Percentiles rank a stretch among this genome's conserved stretches.
These are phyloP conservation scores for Trichophyton benhamiae DNA, from an alignment of 2,329 filamentous ascomycete genomes.

Conservation along the genomic window DNA sequence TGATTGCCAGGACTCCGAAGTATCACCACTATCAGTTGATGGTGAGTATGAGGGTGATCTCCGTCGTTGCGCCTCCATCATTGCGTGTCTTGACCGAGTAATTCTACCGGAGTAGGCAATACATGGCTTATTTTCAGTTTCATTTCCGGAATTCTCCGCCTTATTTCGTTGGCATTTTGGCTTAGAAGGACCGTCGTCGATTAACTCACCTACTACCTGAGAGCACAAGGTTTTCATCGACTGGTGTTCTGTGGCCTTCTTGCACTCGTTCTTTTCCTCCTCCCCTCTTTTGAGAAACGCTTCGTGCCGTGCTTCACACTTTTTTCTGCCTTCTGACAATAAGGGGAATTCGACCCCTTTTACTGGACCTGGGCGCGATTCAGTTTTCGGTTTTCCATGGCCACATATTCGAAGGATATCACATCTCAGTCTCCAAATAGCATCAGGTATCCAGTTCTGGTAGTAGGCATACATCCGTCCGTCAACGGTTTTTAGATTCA, in stretches of 20 bases:
- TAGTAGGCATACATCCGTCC: constrained; percentile 13
- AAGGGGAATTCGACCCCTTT: background rate
- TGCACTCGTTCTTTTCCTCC: background rate
- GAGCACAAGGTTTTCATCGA: background rate
- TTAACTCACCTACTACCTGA: background rate
- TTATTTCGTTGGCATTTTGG: background rate
- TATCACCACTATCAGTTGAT: no score
- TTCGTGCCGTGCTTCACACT: background rate
- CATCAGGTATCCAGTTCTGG: constrained; percentile 14
- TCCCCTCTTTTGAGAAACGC: background rate
- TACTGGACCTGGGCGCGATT: background rate
- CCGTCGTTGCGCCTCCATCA: background rate
- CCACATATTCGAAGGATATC: background rate
- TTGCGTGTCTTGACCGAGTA: background rate
- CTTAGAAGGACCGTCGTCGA: background rate
- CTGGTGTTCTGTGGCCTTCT: background rate
- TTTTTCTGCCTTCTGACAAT: background rate
- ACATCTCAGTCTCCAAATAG: background rate
- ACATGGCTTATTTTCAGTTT: background rate
- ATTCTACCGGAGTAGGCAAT: background rate
- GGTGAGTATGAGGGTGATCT: no score
- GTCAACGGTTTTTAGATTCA: constrained; percentile 8
- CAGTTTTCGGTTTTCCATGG: background rate
- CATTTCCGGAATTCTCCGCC: background rate
- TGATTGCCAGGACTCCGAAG: no score